Conservation (phyloP, 1,284 basidiomycete species). For the Erythrobasidium hasegawianum region DNA sequence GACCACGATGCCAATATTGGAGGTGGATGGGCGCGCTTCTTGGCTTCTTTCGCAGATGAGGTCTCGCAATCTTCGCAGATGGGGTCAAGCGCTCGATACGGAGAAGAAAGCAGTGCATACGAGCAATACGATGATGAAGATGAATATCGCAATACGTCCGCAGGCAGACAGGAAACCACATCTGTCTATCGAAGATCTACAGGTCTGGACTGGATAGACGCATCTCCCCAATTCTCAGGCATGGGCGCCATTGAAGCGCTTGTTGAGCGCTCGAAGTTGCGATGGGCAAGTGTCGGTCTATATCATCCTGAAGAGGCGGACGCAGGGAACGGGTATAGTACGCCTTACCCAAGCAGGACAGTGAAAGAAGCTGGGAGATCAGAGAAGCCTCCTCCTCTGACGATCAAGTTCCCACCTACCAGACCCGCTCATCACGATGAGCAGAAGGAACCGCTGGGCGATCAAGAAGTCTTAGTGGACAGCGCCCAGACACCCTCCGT, state of each 20-base stretch:
- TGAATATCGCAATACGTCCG: conserved; percentile 24
- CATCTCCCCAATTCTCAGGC: conserved; percentile 54
- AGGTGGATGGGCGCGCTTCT: conserved; percentile 91
- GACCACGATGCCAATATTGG: conserved; percentile 53
- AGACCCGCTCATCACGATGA: neutral
- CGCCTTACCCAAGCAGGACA: neutral
- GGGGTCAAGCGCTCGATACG: conserved; percentile 32
- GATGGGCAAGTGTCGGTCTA: conserved; percentile 19
- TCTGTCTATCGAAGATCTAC: conserved; percentile 60
- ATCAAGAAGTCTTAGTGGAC: neutral
- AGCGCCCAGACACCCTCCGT: neutral
- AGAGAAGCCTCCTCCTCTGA: neutral
- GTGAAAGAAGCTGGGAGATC: neutral
- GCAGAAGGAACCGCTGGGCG: neutral
- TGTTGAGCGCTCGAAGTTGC: conserved; percentile 18
- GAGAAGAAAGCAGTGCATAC: neutral
- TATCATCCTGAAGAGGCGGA: neutral
- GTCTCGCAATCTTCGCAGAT: conserved; percentile 54
- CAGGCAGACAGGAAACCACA: conserved; percentile 50
- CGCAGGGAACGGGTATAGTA: neutral
- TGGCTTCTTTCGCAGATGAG: conserved; percentile 88
- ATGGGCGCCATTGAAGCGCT: conserved; percentile 32
- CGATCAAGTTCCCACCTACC: neutral
- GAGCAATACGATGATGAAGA: conserved; percentile 45
- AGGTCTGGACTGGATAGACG: conserved; percentile 47